Conservation (phyloP, 139 green algal genomes). For the Edaphochlamys debaryana region DNA sequence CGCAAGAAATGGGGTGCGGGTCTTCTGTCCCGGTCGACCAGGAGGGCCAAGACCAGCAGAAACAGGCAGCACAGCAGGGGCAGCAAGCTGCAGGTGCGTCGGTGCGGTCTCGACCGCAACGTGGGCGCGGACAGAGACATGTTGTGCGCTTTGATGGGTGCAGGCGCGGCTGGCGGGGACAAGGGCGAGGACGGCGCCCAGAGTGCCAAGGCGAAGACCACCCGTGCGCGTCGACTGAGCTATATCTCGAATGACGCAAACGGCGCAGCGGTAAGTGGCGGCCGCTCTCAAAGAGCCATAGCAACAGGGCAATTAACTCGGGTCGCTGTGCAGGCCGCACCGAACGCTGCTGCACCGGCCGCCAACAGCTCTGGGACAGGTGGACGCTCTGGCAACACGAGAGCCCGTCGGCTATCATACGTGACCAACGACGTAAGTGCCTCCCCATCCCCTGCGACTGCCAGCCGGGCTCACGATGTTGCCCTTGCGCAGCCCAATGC, state of each 20-base stretch:
- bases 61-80: neutral
- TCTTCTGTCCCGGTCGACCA: conserved; percentile 10
- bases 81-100: neutral
- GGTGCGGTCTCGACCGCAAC: too few relatives aligned
- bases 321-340: neutral
- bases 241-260: conserved; percentile 46
- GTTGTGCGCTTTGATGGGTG: too few relatives aligned
- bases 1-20: conserved; percentile 21
- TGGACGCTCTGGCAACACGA: conserved; percentile 28
- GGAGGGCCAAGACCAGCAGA: conserved; percentile 9
- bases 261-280: conserved; percentile 25
- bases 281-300: too few relatives aligned
- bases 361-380: conserved; percentile 1
- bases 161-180: neutral
- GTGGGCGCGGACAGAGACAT: too few relatives aligned
- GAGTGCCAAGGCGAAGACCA: conserved; percentile 24
- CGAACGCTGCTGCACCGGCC: conserved; percentile 10
- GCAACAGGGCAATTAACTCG: conserved; percentile 3
- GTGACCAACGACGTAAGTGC: conserved; percentile 67
- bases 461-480: too few relatives aligned
- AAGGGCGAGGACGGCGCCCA: neutral
- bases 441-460: neutral
- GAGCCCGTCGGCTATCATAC: conserved; percentile 57
- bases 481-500: conserved; percentile 40
- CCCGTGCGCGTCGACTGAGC: conserved; percentile 29